Evolutionary conservation across 768 basidiomycete species (phyloP).

Genomic region (Rhodotorula toruloides): DNA sequence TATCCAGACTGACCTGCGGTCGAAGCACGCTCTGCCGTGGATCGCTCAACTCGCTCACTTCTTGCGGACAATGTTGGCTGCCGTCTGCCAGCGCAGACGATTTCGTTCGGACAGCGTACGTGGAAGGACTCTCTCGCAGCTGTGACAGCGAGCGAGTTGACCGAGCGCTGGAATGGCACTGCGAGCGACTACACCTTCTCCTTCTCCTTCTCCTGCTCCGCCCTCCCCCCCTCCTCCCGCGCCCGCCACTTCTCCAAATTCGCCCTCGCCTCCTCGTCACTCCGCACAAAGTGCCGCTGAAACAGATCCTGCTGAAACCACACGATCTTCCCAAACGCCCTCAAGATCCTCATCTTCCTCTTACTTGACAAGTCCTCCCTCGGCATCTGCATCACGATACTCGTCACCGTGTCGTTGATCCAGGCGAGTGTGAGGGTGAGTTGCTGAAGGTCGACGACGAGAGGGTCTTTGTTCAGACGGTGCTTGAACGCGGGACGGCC

Average conservation of each 20-base stretch:
- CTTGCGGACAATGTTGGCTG: too few relatives aligned
- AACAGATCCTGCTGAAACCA: slow-evolving; percentile 28
- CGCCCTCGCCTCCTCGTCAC: not conserved
- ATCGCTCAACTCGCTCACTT: too few relatives aligned
- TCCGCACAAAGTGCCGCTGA: slow-evolving; percentile 20
- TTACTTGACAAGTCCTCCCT: not conserved
- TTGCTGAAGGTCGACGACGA: slow-evolving; percentile 1
- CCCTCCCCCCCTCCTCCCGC: not conserved
- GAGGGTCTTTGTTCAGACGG: not conserved
- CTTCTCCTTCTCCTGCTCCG: not conserved
- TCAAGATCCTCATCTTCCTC: not conserved
- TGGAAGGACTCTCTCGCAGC: too few relatives aligned
- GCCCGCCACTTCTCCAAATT: not conserved
- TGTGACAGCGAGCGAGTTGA: too few relatives aligned
- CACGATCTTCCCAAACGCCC: slow-evolving; percentile 19
- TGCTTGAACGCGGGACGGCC: slow-evolving; percentile 9
- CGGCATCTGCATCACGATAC: slow-evolving; percentile 3
- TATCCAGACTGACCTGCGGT: too few relatives aligned
- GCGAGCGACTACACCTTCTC: not conserved
- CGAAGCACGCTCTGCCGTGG: too few relatives aligned
- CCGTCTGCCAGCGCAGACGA: too few relatives aligned
- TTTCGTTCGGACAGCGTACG: too few relatives aligned
- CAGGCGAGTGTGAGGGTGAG: slow-evolving; percentile 1
- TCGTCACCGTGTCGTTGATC: not conserved
- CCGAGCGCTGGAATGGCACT: not conserved